Percentiles rank a stretch among this genome's conserved stretches.
Conservation (phyloP, 2,329 filamentous ascomycete genomes). For the Onygenales sp. region DNA sequence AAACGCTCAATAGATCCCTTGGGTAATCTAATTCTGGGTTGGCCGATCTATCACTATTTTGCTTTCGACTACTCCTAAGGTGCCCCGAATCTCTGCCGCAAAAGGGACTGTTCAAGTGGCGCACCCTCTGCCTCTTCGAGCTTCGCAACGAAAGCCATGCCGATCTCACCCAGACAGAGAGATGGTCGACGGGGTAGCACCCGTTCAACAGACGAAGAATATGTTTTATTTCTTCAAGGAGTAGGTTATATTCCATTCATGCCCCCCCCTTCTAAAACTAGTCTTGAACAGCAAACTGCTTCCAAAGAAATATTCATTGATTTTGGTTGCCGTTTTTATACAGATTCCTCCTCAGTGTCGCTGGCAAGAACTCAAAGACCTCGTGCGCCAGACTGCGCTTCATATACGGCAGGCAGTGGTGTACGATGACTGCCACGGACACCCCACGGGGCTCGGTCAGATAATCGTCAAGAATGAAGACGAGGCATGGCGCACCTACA, state of each 20-base stretch:
- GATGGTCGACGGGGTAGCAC: constrained; percentile 19
- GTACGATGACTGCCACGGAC: constrained; percentile 33
- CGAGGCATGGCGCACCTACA: constrained; percentile 35
- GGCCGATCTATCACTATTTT: too few relatives aligned
- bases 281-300: not conserved
- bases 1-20: too few relatives aligned
- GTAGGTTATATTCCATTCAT: constrained; percentile 28
- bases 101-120: not conserved
- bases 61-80: too few relatives aligned
- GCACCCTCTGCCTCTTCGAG: not conserved
- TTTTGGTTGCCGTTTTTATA: constrained; percentile 7
- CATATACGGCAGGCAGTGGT: constrained; percentile 37
- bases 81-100: too few relatives aligned
- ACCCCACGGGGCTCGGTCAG: constrained; percentile 33
- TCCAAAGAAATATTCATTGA: not conserved
- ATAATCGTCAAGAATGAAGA: constrained; percentile 38
- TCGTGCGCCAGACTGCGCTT: constrained; percentile 34
- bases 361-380: constrained; percentile 36
- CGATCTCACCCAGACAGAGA: constrained; percentile 23
- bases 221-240: constrained; percentile 35
- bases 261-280: constrained; percentile 25
- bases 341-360: constrained; percentile 35
- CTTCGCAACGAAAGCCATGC: constrained; percentile 16
- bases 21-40: too few relatives aligned
- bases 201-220: constrained; percentile 32